Evolutionary conservation across 140 eudicot species (phyloP).

Genomic region (Oenanthe javanica): DNA sequence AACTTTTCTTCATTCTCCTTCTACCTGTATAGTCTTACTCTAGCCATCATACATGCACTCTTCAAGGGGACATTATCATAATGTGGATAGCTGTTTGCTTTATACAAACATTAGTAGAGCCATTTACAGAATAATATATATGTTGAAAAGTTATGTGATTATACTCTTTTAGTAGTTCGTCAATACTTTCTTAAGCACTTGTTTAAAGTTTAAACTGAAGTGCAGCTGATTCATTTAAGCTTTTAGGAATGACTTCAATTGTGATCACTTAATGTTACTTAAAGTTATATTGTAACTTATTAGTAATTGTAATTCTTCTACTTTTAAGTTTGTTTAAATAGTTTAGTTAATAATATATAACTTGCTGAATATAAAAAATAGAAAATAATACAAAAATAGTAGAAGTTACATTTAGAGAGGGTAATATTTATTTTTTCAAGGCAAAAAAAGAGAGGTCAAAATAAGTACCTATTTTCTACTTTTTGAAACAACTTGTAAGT

Average conservation of each 20-base stretch:
- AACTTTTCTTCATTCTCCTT: neutral
- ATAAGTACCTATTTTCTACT: neutral
- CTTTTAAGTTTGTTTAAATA: neutral
- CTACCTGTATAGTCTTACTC: neutral
- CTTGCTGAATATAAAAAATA: neutral
- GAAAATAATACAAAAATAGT: neutral
- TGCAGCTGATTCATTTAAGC: neutral
- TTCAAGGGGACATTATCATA: neutral
- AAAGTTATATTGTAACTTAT: neutral
- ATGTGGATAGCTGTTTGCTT: neutral
- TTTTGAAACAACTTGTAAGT: neutral
- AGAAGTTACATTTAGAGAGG: neutral
- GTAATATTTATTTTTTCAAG: neutral
- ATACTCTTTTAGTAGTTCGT: neutral
- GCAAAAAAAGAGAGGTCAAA: neutral
- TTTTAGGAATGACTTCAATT: neutral
- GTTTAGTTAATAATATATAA: neutral
- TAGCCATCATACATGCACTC: neutral
- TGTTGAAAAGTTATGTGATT: neutral
- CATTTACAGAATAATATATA: neutral
- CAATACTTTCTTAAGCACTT: neutral
- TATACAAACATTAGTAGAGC: neutral
- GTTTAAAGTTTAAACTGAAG: neutral
- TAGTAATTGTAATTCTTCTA: neutral
- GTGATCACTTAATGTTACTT: neutral